A percentile compares a stretch with the other conserved stretches of the same genome.
Evolutionary conservation across 1,284 basidiomycete species (phyloP).

Genomic region (Apiotrichum mycotoxinovorans): DNA sequence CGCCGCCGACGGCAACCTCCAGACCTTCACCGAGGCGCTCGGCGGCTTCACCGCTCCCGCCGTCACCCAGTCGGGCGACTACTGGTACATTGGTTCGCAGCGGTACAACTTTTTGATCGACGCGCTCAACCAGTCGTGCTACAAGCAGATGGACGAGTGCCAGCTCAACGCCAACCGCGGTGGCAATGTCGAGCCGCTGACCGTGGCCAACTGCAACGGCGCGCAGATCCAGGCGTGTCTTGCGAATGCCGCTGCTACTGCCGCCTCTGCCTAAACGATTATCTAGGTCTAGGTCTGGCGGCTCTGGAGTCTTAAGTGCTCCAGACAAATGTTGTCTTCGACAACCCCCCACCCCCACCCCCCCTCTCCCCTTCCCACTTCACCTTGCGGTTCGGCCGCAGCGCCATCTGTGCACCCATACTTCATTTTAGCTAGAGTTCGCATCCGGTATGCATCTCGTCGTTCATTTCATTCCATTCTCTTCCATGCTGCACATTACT

Average conservation of each 20-base stretch:
- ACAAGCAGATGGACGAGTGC: slow-evolving; percentile 28
- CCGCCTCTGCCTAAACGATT: slow-evolving; percentile 1
- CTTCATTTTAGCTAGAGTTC: too few relatives aligned
- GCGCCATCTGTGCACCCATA: too few relatives aligned
- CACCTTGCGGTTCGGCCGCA: too few relatives aligned
- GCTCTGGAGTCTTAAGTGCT: too few relatives aligned
- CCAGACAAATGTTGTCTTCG: too few relatives aligned
- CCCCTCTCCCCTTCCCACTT: too few relatives aligned
- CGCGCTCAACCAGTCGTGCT: slow-evolving; percentile 27
- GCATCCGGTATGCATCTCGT: too few relatives aligned
- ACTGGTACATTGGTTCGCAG: slow-evolving; percentile 5
- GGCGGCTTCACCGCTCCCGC: slow-evolving; percentile 30
- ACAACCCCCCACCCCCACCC: too few relatives aligned
- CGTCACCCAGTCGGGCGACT: slow-evolving; percentile 13
- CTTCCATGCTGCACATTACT: too few relatives aligned
- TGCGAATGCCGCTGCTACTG: not conserved
- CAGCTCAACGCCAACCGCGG: slow-evolving; percentile 24
- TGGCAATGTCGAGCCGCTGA: slow-evolving; percentile 23
- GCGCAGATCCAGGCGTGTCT: slow-evolving; percentile 6
- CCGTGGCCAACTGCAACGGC: slow-evolving; percentile 24
- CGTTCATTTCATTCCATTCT: too few relatives aligned
- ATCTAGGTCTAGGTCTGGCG: too few relatives aligned
- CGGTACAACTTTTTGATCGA: slow-evolving; percentile 29
- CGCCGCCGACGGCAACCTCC: slow-evolving; percentile 20
- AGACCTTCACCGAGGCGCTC: slow-evolving; percentile 28